phyloP scores from a whole-genome alignment of 441 rosid species.

The Gossypium lobatum region DNA sequence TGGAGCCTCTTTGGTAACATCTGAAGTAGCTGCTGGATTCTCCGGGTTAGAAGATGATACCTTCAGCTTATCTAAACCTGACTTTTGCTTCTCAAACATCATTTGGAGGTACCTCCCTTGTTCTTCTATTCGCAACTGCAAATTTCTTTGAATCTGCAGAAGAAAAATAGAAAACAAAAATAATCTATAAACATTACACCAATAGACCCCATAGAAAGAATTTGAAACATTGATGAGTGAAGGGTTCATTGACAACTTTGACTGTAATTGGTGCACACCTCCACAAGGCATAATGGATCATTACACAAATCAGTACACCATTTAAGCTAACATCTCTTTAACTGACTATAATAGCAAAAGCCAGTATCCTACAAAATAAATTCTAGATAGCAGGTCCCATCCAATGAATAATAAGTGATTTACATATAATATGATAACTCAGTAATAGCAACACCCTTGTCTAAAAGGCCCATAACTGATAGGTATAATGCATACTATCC shows the following conservation, averaged over 20 bases:
- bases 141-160: slow-evolving; percentile 81
- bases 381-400: background rate
- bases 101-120: slow-evolving; percentile 87
- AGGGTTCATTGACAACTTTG: slow-evolving; percentile 1
- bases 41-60: slow-evolving; percentile 44
- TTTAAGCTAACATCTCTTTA: background rate
- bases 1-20: slow-evolving; percentile 26
- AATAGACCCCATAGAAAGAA: background rate
- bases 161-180: background rate
- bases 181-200: slow-evolving; percentile 1
- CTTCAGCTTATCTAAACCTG: slow-evolving; percentile 53
- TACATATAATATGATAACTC: background rate
- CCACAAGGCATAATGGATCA: background rate
- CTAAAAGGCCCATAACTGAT: background rate
- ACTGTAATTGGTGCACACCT: background rate
- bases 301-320: background rate
- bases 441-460: background rate
- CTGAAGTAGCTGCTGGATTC: slow-evolving; percentile 28
- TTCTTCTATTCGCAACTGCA: slow-evolving; percentile 91
- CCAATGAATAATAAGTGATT: background rate
- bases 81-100: slow-evolving; percentile 94
- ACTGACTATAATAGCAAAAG: background rate
- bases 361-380: background rate
- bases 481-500: background rate
- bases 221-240: background rate